phyloP scores from a whole-genome alignment of 495 filamentous ascomycete species.

The Hyaloscypha variabilis region DNA sequence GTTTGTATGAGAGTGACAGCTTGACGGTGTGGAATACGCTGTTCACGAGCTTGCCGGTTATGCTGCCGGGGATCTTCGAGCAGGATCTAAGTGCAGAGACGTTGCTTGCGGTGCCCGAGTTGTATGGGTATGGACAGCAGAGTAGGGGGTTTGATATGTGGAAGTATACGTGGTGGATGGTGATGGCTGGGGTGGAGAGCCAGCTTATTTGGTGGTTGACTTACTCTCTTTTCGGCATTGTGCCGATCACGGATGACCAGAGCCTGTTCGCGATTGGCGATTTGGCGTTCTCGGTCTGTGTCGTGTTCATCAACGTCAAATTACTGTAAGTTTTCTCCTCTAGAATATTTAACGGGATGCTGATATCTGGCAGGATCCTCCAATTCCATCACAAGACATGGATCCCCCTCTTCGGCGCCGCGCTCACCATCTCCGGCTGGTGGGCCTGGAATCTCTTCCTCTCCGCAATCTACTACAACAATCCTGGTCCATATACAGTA shows the following conservation, averaged over 20 bases:
- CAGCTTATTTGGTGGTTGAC: slow-evolving; percentile 78
- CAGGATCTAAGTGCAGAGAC: slow-evolving; percentile 81
- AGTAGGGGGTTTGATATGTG: slow-evolving; percentile 76
- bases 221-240: slow-evolving; percentile 66
- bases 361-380: slow-evolving; percentile 48
- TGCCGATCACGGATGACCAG: slow-evolving; percentile 64
- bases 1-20: slow-evolving; percentile 82
- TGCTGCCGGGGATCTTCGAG: slow-evolving; percentile 86
- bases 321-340: slow-evolving; percentile 59
- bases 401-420: slow-evolving; percentile 62
- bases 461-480: slow-evolving; percentile 57
- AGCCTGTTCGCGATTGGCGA: slow-evolving; percentile 79
- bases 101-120: slow-evolving; percentile 83
- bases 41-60: slow-evolving; percentile 86
- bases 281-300: slow-evolving; percentile 71
- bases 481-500: slow-evolving; percentile 63
- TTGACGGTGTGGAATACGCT: slow-evolving; percentile 89
- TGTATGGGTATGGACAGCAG: slow-evolving; percentile 81
- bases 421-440: slow-evolving; percentile 73
- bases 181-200: slow-evolving; percentile 72
- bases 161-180: slow-evolving; percentile 75
- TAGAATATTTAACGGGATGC: neutral
- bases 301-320: slow-evolving; percentile 82
- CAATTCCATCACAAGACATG: slow-evolving; percentile 84
- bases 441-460: slow-evolving; percentile 88